Evolutionary conservation across 768 basidiomycete species (phyloP).

Genomic region (Hydnomerulius pinastri): DNA sequence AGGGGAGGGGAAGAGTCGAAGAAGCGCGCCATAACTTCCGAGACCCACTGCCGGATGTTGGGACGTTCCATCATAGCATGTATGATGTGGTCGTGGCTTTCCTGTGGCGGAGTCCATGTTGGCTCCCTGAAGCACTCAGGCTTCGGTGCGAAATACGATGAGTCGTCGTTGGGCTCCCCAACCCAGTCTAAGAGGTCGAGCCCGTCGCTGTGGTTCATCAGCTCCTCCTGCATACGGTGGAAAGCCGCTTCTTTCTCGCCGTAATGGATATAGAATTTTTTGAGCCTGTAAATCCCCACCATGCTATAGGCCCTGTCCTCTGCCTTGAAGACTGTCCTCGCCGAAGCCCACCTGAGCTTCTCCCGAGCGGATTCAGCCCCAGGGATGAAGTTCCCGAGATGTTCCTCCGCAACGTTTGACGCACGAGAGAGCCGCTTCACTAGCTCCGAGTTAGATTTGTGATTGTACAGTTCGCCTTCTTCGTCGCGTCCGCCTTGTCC

Average conservation of each 20-base stretch:
- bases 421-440: not conserved
- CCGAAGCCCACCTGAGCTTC: conserved; percentile 8
- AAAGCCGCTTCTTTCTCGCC: conserved; percentile 16
- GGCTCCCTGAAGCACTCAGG: not conserved
- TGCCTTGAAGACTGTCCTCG: not conserved
- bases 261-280: not conserved
- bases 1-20: not conserved
- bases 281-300: not conserved
- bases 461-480: not conserved
- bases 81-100: not conserved
- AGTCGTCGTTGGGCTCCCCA: not conserved
- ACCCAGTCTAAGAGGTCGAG: conserved; percentile 7
- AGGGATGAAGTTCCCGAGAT: not conserved
- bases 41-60: not conserved
- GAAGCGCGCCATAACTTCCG: not conserved
- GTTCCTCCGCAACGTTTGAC: not conserved
- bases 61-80: not conserved
- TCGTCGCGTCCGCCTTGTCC: not conserved
- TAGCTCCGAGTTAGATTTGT: not conserved
- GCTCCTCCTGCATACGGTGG: conserved; percentile 9
- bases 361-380: not conserved
- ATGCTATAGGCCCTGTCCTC: conserved; percentile 6
- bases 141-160: not conserved
- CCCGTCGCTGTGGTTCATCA: not conserved
- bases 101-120: not conserved